phyloP scores from a whole-genome alignment of 2,329 filamentous ascomycete species.

The Escovopsis sp. region DNA sequence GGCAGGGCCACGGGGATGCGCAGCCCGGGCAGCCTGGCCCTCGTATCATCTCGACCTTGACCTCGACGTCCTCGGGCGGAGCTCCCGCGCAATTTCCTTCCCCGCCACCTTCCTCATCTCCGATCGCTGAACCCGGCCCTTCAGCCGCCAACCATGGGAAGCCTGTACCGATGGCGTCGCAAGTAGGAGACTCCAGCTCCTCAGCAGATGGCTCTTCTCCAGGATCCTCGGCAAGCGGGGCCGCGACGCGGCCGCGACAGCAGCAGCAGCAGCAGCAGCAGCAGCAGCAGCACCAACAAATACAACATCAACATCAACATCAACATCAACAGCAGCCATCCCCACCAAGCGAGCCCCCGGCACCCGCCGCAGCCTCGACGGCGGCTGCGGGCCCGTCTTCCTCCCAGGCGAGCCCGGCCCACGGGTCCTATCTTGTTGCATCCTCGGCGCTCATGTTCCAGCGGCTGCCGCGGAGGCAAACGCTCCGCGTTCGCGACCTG shows the following conservation, averaged over 20 bases:
- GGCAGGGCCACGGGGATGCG: neutral
- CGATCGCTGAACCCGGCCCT: slow-evolving; percentile 23
- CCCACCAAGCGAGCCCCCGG: slow-evolving; percentile 20
- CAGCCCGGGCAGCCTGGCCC: neutral
- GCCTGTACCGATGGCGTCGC: slow-evolving; percentile 33
- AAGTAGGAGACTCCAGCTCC: slow-evolving; percentile 15
- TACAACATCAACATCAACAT: too few relatives aligned
- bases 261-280: too few relatives aligned
- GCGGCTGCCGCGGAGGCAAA: slow-evolving; percentile 25
- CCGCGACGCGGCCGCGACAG: slow-evolving; percentile 11
- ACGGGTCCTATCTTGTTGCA: slow-evolving; percentile 6
- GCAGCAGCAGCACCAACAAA: too few relatives aligned
- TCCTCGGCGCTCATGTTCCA: slow-evolving; percentile 5
- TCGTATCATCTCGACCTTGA: slow-evolving; percentile 12
- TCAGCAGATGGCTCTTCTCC: slow-evolving; percentile 8
- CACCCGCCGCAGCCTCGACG: neutral
- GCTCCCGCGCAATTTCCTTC: slow-evolving; percentile 34
- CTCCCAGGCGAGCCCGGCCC: slow-evolving; percentile 17
- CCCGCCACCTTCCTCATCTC: slow-evolving; percentile 38
- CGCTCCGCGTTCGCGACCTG: slow-evolving; percentile 73
- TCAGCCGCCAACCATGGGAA: slow-evolving; percentile 25
- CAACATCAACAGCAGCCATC: slow-evolving; percentile 24
- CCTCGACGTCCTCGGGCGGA: slow-evolving; percentile 18
- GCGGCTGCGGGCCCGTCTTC: slow-evolving; percentile 13
- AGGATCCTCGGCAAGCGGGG: slow-evolving; percentile 2